Evolutionary conservation across 1,284 basidiomycete genomes (phyloP).

Genomic region (Lentinula novae-zelandiae): DNA sequence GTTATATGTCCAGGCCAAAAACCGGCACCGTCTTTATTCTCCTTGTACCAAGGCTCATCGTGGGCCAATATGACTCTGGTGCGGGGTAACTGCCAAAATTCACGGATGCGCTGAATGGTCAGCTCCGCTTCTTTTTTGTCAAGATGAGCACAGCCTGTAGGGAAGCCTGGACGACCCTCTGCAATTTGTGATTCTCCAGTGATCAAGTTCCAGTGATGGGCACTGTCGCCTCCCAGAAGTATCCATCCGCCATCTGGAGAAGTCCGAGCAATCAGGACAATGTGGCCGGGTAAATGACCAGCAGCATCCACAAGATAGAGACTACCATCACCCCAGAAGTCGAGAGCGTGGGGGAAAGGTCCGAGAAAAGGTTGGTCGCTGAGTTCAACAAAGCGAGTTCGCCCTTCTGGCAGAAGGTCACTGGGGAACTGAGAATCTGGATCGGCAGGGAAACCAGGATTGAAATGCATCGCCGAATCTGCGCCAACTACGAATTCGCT

Average conservation of each 20-base stretch:
- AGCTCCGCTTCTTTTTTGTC: conserved; percentile 38
- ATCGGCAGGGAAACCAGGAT: conserved; percentile 39
- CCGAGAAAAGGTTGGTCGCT: conserved; percentile 36
- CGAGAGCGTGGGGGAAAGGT: conserved; percentile 47
- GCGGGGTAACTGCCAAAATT: conserved; percentile 32
- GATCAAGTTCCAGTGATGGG: conserved; percentile 50
- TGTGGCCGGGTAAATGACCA: conserved; percentile 50
- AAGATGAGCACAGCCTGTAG: conserved; percentile 37
- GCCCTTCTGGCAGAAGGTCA: conserved; percentile 37
- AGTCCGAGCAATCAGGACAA: conserved; percentile 53
- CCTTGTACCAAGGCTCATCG: conserved; percentile 47
- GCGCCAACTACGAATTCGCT: conserved; percentile 45
- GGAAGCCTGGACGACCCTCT: conserved; percentile 21
- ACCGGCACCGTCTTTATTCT: conserved; percentile 35
- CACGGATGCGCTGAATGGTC: conserved; percentile 38
- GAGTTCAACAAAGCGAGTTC: conserved; percentile 34
- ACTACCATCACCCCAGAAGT: conserved; percentile 56
- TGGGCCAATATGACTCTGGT: conserved; percentile 50
- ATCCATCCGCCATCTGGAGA: conserved; percentile 53
- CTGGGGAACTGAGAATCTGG: conserved; percentile 29
- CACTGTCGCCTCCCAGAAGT: conserved; percentile 53
- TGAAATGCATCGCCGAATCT: conserved; percentile 29
- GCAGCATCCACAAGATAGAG: conserved; percentile 54
- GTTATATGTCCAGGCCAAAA: conserved; percentile 44
- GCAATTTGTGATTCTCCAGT: conserved; percentile 42